Base-by-base conservation (phyloP, 805 yeast species). In the Nakazawaea wyomingensis region DNA sequence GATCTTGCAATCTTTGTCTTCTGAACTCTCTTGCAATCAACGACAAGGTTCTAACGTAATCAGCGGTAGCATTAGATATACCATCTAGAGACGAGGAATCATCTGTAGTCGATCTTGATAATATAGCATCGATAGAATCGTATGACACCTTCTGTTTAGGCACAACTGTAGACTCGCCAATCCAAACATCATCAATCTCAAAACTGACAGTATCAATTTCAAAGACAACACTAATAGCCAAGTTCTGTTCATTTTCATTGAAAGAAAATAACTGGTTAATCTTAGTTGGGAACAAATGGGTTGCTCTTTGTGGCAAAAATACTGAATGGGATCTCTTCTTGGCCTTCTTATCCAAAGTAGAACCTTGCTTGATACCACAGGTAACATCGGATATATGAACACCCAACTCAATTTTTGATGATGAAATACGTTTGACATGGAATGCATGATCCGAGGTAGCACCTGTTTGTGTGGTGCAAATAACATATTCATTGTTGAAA, bases 281-380 rank as follows among this genome's bases (percentile, higher is more conserved):
- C 36, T 74, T 72, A 34, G 67, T 66, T 7, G 96, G 96, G 51
- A 82, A 74, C 52, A 89, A 69, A 46, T 82, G 76, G 34, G 80
- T 75, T 22, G 74, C 69, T 48, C 74, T 76, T 58, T 90, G 96
- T 11, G 95, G 93, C 60, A 90, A 72, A 55, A 82, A 85, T 3
- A 91, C 97, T 6, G 96, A 80, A 4, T 91, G 78, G 1, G 95
- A 88, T 59, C 98, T 76, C 66, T 87, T 89, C 62, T 87, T 85
- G 1, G 96, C 85, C 59, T 91, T 89, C 48, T 90, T 80, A 56
- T 93, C 99, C 48, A 91, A 66, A 8, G 78, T 65, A 0, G 95
- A 78, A 13, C 89, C 91, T 32, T 78, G 82, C 50, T 75, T 78
- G 41, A 91, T 63, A 52, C 70, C 86, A 35, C 79, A 78, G 3